Conservation (phyloP, 1,139 yeast genomes). For the Kodamaea fungicola region DNA sequence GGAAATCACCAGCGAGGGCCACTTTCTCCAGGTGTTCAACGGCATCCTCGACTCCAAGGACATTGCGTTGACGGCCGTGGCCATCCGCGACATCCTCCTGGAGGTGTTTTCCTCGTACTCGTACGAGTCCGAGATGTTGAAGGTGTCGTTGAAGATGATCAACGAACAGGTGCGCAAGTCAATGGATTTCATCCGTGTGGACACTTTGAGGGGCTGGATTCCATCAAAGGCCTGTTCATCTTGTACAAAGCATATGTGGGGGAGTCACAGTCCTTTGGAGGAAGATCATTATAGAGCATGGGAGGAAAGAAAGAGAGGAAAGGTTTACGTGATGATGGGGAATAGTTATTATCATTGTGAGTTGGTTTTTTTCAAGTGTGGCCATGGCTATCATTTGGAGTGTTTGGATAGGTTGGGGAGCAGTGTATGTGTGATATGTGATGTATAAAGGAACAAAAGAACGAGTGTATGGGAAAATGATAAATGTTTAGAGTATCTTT, state of each 20-base stretch:
- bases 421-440: conserved; percentile 11
- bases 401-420: conserved; percentile 41
- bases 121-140: conserved; percentile 57
- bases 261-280: conserved; percentile 34
- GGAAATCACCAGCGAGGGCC: conserved; percentile 32
- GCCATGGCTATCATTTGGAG: conserved; percentile 65
- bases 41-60: conserved; percentile 39
- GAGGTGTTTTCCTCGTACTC: conserved; percentile 64
- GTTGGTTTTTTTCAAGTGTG: conserved; percentile 35
- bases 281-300: conserved; percentile 38
- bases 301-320: conserved; percentile 33
- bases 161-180: conserved; percentile 51
- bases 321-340: conserved; percentile 1
- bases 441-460: background rate
- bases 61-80: conserved; percentile 19
- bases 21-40: conserved; percentile 51
- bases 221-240: conserved; percentile 57
- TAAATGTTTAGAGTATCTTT: too few relatives aligned
- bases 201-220: conserved; percentile 60
- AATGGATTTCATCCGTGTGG: conserved; percentile 35
- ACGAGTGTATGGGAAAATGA: too few relatives aligned
- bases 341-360: conserved; percentile 16
- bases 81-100: conserved; percentile 56
- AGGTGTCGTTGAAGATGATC: conserved; percentile 51
- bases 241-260: conserved; percentile 68